Percentiles rank a stretch among this genome's conserved stretches.
Evolutionary conservation across 495 filamentous ascomycete genomes (phyloP).

Genomic region (Zalerion maritima): DNA sequence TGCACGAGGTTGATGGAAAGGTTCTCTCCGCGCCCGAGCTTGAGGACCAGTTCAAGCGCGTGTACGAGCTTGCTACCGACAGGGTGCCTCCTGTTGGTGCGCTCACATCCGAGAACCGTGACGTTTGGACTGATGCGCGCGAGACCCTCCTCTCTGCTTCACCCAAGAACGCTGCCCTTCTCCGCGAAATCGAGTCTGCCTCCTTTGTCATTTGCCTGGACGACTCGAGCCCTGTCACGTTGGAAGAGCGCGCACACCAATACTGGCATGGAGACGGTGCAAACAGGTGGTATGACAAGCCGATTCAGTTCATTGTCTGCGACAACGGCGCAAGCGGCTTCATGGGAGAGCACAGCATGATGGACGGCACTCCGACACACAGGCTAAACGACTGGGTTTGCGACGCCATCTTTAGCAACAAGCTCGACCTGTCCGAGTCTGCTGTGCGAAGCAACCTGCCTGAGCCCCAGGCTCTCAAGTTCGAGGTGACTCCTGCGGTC

Average conservation of each 20-base stretch:
- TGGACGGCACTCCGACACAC: conserved; percentile 98
- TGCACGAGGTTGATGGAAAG: conserved; percentile 59
- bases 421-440: conserved; percentile 69
- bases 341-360: conserved; percentile 99
- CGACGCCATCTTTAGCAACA: conserved; percentile 77
- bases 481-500: conserved; percentile 58
- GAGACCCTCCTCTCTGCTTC: conserved; percentile 58
- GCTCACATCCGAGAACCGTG: conserved; percentile 82
- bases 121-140: conserved; percentile 80
- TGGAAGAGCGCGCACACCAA: conserved; percentile 87
- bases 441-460: conserved; percentile 67
- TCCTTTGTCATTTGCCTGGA: conserved; percentile 92
- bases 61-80: conserved; percentile 62
- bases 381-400: conserved; percentile 90
- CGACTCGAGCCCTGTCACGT: conserved; percentile 79
- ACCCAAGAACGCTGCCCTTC: conserved; percentile 56
- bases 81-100: conserved; percentile 63
- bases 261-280: conserved; percentile 97
- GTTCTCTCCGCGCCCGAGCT: conserved; percentile 77
- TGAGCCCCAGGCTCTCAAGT: conserved; percentile 62
- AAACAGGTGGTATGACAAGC: conserved; percentile 98
- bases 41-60: conserved; percentile 69
- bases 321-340: conserved; percentile 97
- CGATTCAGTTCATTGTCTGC: conserved; percentile 93
- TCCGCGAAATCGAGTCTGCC: conserved; percentile 75